phyloP scores from a whole-genome alignment of 305 asterid genomes.

The Fraxinus nigra region DNA sequence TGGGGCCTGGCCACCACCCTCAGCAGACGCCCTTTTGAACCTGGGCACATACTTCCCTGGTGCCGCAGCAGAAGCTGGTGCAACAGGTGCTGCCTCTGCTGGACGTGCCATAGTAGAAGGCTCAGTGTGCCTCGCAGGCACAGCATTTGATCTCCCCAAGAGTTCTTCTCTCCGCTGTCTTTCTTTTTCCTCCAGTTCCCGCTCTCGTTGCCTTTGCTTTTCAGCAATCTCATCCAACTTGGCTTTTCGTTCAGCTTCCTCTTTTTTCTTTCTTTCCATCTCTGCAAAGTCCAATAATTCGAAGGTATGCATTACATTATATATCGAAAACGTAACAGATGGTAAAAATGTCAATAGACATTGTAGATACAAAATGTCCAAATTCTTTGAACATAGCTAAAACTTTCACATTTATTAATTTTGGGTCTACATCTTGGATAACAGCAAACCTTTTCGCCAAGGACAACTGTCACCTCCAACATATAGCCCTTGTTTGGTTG shows the following conservation, averaged over 20 bases:
- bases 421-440: neutral
- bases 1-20: conserved; percentile 39
- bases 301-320: neutral
- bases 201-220: conserved; percentile 81
- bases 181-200: conserved; percentile 79
- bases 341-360: neutral
- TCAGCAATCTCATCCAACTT: conserved; percentile 89
- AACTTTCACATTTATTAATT: neutral
- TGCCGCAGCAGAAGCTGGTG: conserved; percentile 37
- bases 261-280: conserved; percentile 74
- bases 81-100: conserved; percentile 33
- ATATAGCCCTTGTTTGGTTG: neutral
- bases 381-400: too few relatives aligned
- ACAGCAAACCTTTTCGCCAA: neutral
- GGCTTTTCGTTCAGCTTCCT: conserved; percentile 81
- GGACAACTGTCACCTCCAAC: neutral
- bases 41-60: conserved; percentile 65
- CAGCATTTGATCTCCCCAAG: conserved; percentile 40
- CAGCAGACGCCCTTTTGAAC: conserved; percentile 40
- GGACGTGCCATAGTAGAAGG: conserved; percentile 36
- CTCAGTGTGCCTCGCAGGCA: conserved; percentile 32
- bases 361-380: neutral
- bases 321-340: neutral
- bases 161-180: conserved; percentile 55
- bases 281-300: conserved; percentile 41